Evolutionary conservation across 2,329 filamentous ascomycete species (phyloP), one percentile per base, ranked within the genome.

Genomic region (Chaetomium olivaceum): DNA sequence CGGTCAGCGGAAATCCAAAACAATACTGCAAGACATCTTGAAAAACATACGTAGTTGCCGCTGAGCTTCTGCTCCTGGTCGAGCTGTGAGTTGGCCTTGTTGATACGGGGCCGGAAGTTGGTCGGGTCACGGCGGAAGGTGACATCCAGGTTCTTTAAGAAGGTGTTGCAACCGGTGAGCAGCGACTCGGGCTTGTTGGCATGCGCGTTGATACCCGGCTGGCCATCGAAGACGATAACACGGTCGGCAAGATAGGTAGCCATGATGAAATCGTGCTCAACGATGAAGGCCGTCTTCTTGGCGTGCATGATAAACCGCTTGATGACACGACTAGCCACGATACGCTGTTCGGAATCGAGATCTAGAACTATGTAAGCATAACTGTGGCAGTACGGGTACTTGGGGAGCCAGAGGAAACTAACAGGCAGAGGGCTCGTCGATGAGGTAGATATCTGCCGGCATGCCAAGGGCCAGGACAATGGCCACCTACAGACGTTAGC

Each of bases 211-310:
- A 96, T 85, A 75, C 93, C 95, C 58, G 96, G 95, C 81, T 96
- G 77, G 73, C 96, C 95, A 76, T 98, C 95, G 75, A 99, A 99
- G 75, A 99, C 95, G 75, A 99, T 99, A 78, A 99, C 95, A 72
- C 95, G 91, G 76, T 99, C 96, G 55, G 95, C 87, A 61, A 88
- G 82, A 72, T 82, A 82, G 3, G 80, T 88, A 55, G 86, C 87
- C 93, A 98, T 97, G 83, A 98, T 97, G 83, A 99, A 98, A 86
- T 99, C 95, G 90, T 99, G 95, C 88, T 99, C 95, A 77, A 99
- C 94, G 72, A 99, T 89, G 79, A 99, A 99, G 59, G 95, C 95
- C 0, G 95, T 99, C 88, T 98, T 98, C 89, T 98, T 98, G 74
- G 93, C 89, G 84, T 99, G 94, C 95, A 99, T 99, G 80, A 99